phyloP scores from a whole-genome alignment of 2,329 filamentous ascomycete genomes.

The Colletotrichum tamarilloi region DNA sequence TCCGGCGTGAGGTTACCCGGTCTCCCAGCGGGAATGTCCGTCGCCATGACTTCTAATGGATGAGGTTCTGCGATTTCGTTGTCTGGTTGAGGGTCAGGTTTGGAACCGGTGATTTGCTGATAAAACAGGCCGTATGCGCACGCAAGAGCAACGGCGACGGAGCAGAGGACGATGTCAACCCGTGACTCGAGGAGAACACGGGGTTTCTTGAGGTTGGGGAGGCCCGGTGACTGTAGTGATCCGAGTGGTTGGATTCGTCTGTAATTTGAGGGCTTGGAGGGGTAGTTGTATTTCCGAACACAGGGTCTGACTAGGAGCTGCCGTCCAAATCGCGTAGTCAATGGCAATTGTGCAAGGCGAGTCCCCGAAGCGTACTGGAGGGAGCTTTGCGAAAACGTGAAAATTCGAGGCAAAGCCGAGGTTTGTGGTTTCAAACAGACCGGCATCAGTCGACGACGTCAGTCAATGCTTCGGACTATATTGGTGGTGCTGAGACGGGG shows the following conservation, averaged over 20 bases:
- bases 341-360: background rate
- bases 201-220: conserved; percentile 1
- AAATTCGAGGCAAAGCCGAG: conserved; percentile 28
- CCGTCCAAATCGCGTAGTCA: background rate
- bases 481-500: conserved; percentile 14
- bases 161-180: conserved; percentile 21
- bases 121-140: conserved; percentile 29
- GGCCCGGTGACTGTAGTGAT: background rate
- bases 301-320: background rate
- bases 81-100: background rate
- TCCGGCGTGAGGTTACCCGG: conserved; percentile 90
- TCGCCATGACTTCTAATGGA: conserved; percentile 49
- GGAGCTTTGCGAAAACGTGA: conserved; percentile 2
- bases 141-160: conserved; percentile 27
- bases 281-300: background rate
- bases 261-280: conserved; percentile 4
- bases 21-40: conserved; percentile 72
- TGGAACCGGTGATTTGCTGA: background rate
- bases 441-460: conserved; percentile 31
- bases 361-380: conserved; percentile 5
- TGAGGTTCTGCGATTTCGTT: background rate
- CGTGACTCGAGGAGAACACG: conserved; percentile 31
- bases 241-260: conserved; percentile 3
- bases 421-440: conserved; percentile 31
- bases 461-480: conserved; percentile 1